Conservation (phyloP, 2,329 filamentous ascomycete genomes). For the Pseudogymnoascus sp. region DNA sequence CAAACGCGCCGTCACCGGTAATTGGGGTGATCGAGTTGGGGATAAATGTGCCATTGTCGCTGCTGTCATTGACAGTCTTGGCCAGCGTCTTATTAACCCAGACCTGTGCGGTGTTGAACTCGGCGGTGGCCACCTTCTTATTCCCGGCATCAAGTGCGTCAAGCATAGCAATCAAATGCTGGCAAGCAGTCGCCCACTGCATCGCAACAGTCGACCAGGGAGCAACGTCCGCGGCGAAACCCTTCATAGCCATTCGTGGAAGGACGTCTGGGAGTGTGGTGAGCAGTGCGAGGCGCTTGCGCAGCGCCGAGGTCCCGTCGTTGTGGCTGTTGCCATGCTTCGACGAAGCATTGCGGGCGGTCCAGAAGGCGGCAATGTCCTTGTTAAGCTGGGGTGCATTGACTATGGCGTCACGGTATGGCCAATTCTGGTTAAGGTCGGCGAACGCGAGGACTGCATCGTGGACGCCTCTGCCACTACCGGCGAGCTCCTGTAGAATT, state of each 20-base stretch:
- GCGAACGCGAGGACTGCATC: conserved; percentile 18
- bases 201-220: conserved; percentile 20
- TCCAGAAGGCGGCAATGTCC: conserved; percentile 20
- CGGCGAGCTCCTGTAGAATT: background rate
- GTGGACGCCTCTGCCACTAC: background rate
- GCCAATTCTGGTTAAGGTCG: conserved; percentile 22
- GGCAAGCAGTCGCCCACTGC: conserved; percentile 19
- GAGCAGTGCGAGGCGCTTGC: background rate
- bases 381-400: conserved; percentile 16
- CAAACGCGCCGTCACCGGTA: background rate
- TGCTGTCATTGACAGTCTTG: background rate
- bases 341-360: background rate
- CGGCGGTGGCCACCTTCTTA: conserved; percentile 13
- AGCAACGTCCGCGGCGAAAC: conserved; percentile 16
- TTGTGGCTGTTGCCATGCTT: background rate
- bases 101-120: background rate
- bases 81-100: background rate
- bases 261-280: background rate
- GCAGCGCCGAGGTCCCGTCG: background rate
- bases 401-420: conserved; percentile 18
- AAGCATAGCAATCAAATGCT: conserved; percentile 20
- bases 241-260: conserved; percentile 16
- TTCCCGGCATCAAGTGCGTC: conserved; percentile 16
- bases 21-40: background rate
- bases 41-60: background rate